Evolutionary conservation across 345 rosid species (phyloP).

Genomic region (Kandelia obovata): DNA sequence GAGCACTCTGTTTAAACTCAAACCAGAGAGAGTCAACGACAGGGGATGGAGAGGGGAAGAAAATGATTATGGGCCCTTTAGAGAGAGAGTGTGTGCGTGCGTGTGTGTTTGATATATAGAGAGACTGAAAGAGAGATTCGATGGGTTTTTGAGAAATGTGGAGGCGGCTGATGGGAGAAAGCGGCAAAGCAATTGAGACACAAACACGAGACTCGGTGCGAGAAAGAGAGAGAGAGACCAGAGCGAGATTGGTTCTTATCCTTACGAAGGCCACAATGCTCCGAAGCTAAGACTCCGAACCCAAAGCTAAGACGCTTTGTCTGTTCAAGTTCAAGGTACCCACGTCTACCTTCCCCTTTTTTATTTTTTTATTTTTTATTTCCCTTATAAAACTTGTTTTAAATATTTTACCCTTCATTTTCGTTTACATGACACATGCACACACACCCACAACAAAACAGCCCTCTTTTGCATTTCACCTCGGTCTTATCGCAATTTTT

Average conservation of each 20-base stretch:
- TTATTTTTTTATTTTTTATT: background rate
- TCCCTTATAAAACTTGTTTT: background rate
- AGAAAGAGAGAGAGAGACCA: slow-evolving; percentile 8
- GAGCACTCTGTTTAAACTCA: slow-evolving; percentile 18
- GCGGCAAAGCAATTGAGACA: background rate
- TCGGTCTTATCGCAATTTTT: background rate
- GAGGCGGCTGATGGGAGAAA: slow-evolving; percentile 24
- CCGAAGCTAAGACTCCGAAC: slow-evolving; percentile 40
- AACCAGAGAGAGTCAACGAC: background rate
- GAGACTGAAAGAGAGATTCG: slow-evolving; percentile 22
- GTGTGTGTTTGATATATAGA: background rate
- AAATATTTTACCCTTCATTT: background rate
- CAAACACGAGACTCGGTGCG: background rate
- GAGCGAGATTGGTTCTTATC: slow-evolving; percentile 61
- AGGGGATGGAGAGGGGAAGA: background rate
- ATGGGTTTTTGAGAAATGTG: background rate
- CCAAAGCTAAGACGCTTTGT: slow-evolving; percentile 31
- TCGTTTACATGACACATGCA: background rate
- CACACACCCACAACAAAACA: too few relatives aligned
- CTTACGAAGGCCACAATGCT: slow-evolving; percentile 22
- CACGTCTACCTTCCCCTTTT: background rate
- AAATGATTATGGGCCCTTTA: background rate
- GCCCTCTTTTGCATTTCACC: background rate
- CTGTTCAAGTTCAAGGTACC: background rate
- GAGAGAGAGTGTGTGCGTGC: background rate